Base-by-base conservation (phyloP, 139 green algal genomes). In the Gonium pectorale region DNA sequence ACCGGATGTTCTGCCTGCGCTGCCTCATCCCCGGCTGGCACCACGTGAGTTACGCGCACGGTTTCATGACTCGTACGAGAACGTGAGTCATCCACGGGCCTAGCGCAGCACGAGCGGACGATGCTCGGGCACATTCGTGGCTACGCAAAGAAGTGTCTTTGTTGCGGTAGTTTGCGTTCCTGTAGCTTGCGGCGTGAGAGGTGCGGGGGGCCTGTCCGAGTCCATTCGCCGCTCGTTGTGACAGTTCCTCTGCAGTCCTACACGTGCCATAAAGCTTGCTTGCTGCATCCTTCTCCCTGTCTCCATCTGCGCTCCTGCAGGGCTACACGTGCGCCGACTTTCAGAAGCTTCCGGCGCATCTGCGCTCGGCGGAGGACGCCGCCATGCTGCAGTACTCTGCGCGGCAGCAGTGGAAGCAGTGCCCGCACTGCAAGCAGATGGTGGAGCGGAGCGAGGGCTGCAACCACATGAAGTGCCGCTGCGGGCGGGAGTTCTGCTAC, bases 381-480 rank as follows among this genome's bases (percentile, higher is more conserved):
- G 87, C 79, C 5, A 68, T 92, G 82, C 85, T 93, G 38, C 72
- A 63, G 17, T 71, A 92, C 33, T 83, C 85, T 2, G 52, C 44
- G 38, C 24, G 64, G 41, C 33, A 87, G 38, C 29, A 66, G 27
- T 91, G 90, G 87, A 86, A 88, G 87, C 74, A 84, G 2, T 94
- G 91, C 85, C 91, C 90, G 0, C 44, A 49, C 21, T 94, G 91
- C 35, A 56, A 86, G 11, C 40, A 68, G 31, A 67, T 92, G 46
- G 89, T 94, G 31, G 87, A 93, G 71, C 89, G 89, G 15, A 89
- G 15, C 4, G 84, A 92, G 63, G 91, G 91, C 72, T 92, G 90
- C 89, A 92, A 89, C 64, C 83, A 92, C 68, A 88, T 94, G 84
- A 27, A 22, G 24, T 94, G 90, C 87, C 84, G 64, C 46, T 94